These are phyloP conservation scores for Dothideomycetidae sp. DNA, from an alignment of 2,329 filamentous ascomycete species.

Conservation along the genomic window DNA sequence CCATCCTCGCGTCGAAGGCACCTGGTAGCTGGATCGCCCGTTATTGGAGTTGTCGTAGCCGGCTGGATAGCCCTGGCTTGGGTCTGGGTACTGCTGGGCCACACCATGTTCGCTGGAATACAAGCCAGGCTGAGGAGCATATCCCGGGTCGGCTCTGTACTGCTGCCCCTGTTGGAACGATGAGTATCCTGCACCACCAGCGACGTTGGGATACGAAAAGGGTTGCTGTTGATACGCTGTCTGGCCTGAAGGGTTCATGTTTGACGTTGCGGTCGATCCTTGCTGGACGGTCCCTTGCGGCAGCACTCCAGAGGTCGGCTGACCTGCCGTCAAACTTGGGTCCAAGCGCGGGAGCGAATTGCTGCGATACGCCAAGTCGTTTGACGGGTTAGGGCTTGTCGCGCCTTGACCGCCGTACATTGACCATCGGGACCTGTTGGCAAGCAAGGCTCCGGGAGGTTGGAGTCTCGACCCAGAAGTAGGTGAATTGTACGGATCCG, in stretches of 20 bases:
- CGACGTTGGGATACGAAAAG: conserved; percentile 8
- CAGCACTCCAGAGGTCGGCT: conserved; percentile 3
- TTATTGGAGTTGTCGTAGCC: conserved; percentile 8
- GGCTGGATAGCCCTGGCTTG: conserved; percentile 5
- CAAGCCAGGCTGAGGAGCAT: conserved; percentile 4
- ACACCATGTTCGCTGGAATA: conserved; percentile 4
- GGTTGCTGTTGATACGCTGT: conserved; percentile 7
- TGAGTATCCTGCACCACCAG: conserved; percentile 3
- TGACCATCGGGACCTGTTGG: conserved; percentile 3
- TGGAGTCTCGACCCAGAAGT: conserved; percentile 2
- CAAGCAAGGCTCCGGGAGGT: neutral
- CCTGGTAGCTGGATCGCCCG: conserved; percentile 4
- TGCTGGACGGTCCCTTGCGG: conserved; percentile 8
- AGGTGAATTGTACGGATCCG: conserved; percentile 7
- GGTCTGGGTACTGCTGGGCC: conserved; percentile 4
- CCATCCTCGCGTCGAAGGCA: neutral
- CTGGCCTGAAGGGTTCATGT: conserved; percentile 4
- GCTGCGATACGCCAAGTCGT: conserved; percentile 6
- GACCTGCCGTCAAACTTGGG: conserved; percentile 6
- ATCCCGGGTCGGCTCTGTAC: conserved; percentile 5
- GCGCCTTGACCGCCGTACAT: conserved; percentile 4
- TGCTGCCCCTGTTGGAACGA: conserved; percentile 7
- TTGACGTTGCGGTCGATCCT: conserved; percentile 1
- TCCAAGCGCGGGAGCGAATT: conserved; percentile 6
- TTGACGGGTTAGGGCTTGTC: neutral